phyloP scores from a whole-genome alignment of 331 rosid species.

The Arachis monticola region DNA sequence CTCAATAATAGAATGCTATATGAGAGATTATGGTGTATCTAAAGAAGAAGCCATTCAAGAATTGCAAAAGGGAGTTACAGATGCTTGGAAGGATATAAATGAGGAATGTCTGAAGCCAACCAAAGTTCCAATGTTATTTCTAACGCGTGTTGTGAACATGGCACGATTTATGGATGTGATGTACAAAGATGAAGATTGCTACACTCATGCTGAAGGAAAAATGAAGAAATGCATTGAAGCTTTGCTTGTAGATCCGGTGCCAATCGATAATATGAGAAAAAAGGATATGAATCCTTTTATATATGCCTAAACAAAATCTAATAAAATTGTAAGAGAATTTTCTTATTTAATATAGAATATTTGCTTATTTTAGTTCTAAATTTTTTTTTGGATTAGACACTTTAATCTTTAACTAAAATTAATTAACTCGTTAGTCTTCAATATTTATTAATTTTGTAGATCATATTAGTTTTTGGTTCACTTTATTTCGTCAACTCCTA shows the following conservation, averaged over 20 bases:
- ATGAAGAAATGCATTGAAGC: not conserved
- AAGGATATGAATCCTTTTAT: no score
- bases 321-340: no score
- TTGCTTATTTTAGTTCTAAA: no score
- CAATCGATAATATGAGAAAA: not conserved
- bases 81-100: constrained; percentile 41
- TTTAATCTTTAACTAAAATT: no score
- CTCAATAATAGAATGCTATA: constrained; percentile 45
- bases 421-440: no score
- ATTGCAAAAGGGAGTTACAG: not conserved
- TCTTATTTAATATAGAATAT: no score
- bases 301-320: no score
- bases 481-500: no score
- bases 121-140: not conserved
- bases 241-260: not conserved
- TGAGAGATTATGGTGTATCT: constrained; percentile 38
- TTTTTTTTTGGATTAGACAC: no score
- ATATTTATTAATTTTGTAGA: no score
- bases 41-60: constrained; percentile 32
- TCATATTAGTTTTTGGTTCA: no score
- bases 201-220: constrained; percentile 14
- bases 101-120: constrained; percentile 14
- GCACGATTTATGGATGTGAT: constrained; percentile 23
- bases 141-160: not conserved
- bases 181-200: constrained; percentile 31